Evolutionary conservation across 139 green algal species (phyloP).

Genomic region (Penium margaritaceum): DNA sequence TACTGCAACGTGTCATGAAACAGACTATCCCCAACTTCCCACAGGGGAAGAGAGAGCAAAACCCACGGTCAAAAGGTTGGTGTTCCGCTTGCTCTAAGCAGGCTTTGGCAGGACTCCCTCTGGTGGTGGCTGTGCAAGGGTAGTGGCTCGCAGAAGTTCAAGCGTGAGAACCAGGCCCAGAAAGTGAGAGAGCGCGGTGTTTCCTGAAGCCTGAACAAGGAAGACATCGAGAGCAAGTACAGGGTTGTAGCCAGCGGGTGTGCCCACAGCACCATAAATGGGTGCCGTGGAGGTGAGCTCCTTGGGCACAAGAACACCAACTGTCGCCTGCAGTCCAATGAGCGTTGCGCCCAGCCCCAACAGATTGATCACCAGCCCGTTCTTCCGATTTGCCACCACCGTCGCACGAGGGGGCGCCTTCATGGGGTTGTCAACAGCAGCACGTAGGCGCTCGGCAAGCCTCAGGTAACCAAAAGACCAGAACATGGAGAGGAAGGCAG

Average conservation of each 20-base stretch:
- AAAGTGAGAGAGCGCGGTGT: slow-evolving; percentile 85
- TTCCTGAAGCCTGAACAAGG: slow-evolving; percentile 86
- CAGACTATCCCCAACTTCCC: too few species aligned
- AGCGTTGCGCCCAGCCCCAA: slow-evolving; percentile 68
- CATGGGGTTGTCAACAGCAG: slow-evolving; percentile 22
- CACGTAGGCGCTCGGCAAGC: slow-evolving; percentile 28
- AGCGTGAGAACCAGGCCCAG: slow-evolving; percentile 69
- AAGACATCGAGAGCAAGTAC: slow-evolving; percentile 97
- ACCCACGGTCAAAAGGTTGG: too few species aligned
- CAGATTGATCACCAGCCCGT: slow-evolving; percentile 71
- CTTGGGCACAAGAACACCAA: slow-evolving; percentile 92
- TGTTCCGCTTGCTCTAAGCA: too few species aligned
- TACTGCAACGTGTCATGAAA: too few species aligned
- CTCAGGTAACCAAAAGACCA: slow-evolving; percentile 56
- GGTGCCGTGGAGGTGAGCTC: slow-evolving; percentile 72
- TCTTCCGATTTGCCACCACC: slow-evolving; percentile 56
- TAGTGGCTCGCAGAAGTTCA: slow-evolving; percentile 61
- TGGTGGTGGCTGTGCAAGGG: slow-evolving; percentile 17
- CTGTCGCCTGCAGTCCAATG: slow-evolving; percentile 72
- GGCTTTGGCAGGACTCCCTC: slow-evolving; percentile 29
- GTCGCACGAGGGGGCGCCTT: slow-evolving; percentile 44
- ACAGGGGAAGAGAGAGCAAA: too few species aligned
- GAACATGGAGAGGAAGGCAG: slow-evolving; percentile 81
- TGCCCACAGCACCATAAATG: slow-evolving; percentile 34
- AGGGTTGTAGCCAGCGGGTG: slow-evolving; percentile 70